Evolutionary conservation across 805 yeast species (phyloP), one percentile per base, ranked within the genome.

Genomic region (Diddensiella transvaalensis): DNA sequence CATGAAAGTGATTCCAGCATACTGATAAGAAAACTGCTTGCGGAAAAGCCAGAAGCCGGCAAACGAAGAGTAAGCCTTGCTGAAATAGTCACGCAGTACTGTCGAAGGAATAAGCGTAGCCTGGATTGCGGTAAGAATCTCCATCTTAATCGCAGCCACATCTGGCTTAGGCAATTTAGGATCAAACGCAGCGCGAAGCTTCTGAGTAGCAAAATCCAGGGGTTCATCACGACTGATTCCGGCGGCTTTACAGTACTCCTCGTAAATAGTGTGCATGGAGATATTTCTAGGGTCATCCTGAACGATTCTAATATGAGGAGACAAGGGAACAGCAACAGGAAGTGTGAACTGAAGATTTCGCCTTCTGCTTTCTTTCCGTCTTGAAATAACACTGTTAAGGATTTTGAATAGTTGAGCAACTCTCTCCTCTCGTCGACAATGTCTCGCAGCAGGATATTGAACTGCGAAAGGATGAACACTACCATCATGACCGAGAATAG

Each of bases 21-120:
- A 93, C 66, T 90, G 96, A 22, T 95, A 83, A 3, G 96, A 81
- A 62, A 93, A 95, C 62, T 90, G 96, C 60, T 89, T 88, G 54
- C 98, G 79, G 82, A 95, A 93, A 45, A 91, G 69, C 99, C 99
- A 93, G 74, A 91, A 93, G 60, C 91, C 97, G 65, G 86, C 96
- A 64, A 84, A 95, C 50, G 81, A 77, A 10, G 83, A 76, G 66
- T 82, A 93, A 36, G 82, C 70, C 4, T 73, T 75, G 48, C 83
- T 65, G 62, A 89, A 93, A 64, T 86, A 85, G 55, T 86, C 86
- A 60, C 82, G 82, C 72, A 91, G 72, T 29, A 91, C 84, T 3
- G 87, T 83, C 21, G 85, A 76, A 30, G 99, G 98, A 46, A 90
- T 91, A 66, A 87, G 76, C 60, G 85, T 71, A 1, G 95, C 77